phyloP scores from a whole-genome alignment of 2,329 filamentous ascomycete species.

The Fusarium abutilonis region DNA sequence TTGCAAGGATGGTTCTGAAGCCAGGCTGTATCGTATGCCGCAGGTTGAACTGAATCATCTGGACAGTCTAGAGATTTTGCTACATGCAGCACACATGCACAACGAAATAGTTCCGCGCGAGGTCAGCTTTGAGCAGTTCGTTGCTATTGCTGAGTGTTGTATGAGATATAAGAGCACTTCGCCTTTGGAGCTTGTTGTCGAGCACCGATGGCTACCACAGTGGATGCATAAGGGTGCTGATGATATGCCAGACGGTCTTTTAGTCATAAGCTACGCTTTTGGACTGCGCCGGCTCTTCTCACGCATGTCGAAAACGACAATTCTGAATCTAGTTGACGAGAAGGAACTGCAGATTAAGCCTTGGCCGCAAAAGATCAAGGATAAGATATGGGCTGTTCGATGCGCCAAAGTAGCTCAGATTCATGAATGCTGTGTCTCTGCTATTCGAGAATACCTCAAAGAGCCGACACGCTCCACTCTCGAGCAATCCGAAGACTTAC shows the following conservation, averaged over 20 bases:
- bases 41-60: constrained; percentile 58
- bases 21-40: constrained; percentile 63
- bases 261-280: constrained; percentile 65
- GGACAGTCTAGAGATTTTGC: constrained; percentile 56
- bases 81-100: constrained; percentile 64
- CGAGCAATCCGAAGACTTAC: constrained; percentile 28
- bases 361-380: constrained; percentile 60
- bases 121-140: constrained; percentile 60
- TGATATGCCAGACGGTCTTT: constrained; percentile 60
- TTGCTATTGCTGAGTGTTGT: constrained; percentile 62
- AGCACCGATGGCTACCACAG: constrained; percentile 62
- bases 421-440: constrained; percentile 55
- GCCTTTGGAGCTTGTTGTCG: constrained; percentile 61
- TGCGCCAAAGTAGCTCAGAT: constrained; percentile 62
- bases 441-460: constrained; percentile 59
- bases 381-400: constrained; percentile 60
- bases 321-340: constrained; percentile 58
- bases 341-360: constrained; percentile 54
- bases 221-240: constrained; percentile 61
- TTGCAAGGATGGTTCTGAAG: constrained; percentile 57
- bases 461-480: constrained; percentile 38
- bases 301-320: constrained; percentile 59
- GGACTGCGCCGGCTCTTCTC: constrained; percentile 60
- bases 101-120: constrained; percentile 57
- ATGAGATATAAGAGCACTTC: constrained; percentile 62